Evolutionary conservation across 306 rosid species (phyloP).

Genomic region (apple (Malus domestica)): ASM211411v1 NC_041793.1:26386501-26387000

Average conservation of each 20-base stretch:
- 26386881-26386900: constrained; percentile 66
- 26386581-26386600: constrained; percentile 74
- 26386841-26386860: constrained; percentile 62
- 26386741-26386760: too few species aligned
- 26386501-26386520: constrained; percentile 55
- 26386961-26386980: constrained; percentile 52
- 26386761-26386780: constrained; percentile 33
- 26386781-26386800: constrained; percentile 39
- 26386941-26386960: constrained; percentile 74
- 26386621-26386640: constrained; percentile 78
- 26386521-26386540: constrained; percentile 82
- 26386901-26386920: constrained; percentile 51
- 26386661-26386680: constrained; percentile 68
- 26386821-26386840: constrained; percentile 77
- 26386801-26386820: constrained; percentile 53
- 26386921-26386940: constrained; percentile 45
- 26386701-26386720: constrained; percentile 62
- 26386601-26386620: constrained; percentile 79
- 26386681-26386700: constrained; percentile 69
- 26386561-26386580: constrained; percentile 82
- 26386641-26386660: constrained; percentile 51
- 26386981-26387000: constrained; percentile 64
- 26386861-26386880: constrained; percentile 74
- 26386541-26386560: constrained; percentile 71
- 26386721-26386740: too few species aligned